Conservation (phyloP, 2,329 filamentous ascomycete species). For the Claviceps purpurea region DNA sequence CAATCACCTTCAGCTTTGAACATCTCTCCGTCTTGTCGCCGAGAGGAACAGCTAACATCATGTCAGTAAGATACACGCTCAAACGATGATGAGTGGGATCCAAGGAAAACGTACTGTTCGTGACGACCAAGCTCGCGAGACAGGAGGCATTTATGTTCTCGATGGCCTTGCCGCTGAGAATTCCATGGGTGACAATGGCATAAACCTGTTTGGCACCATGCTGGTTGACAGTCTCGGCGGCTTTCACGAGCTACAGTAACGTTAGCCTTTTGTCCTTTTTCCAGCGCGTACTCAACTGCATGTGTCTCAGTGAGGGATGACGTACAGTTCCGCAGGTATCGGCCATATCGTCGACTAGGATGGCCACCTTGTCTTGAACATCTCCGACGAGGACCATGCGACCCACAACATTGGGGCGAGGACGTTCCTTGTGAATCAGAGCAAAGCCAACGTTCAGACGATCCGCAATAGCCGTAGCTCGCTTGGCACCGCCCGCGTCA, state of each 20-base stretch:
- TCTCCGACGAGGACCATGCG: constrained; percentile 92
- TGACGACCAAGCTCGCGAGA: constrained; percentile 70
- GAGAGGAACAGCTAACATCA: constrained; percentile 27
- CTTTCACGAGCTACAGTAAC: constrained; percentile 48
- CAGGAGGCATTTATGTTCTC: constrained; percentile 71
- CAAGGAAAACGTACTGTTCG: constrained; percentile 51
- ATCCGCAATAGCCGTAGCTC: constrained; percentile 86
- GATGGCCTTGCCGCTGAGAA: constrained; percentile 77
- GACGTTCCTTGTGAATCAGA: constrained; percentile 92
- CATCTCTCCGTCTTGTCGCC: constrained; percentile 69
- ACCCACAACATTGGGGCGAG: constrained; percentile 72
- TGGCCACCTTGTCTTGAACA: constrained; percentile 80
- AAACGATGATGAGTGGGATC: background rate
- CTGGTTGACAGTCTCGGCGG: constrained; percentile 74
- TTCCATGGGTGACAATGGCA: constrained; percentile 90
- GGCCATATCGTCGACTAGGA: constrained; percentile 96
- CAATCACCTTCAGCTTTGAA: constrained; percentile 75
- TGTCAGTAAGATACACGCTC: constrained; percentile 12
- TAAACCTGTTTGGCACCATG: constrained; percentile 81
- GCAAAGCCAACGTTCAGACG: constrained; percentile 82
- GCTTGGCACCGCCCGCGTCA: constrained; percentile 88
- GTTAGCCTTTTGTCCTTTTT: background rate
- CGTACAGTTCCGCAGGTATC: constrained; percentile 74
- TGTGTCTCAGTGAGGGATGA: background rate
- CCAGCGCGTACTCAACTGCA: background rate